Evolutionary conservation across 2,329 filamentous ascomycete species (phyloP).

Genomic region (Neofusicoccum sp.): DNA sequence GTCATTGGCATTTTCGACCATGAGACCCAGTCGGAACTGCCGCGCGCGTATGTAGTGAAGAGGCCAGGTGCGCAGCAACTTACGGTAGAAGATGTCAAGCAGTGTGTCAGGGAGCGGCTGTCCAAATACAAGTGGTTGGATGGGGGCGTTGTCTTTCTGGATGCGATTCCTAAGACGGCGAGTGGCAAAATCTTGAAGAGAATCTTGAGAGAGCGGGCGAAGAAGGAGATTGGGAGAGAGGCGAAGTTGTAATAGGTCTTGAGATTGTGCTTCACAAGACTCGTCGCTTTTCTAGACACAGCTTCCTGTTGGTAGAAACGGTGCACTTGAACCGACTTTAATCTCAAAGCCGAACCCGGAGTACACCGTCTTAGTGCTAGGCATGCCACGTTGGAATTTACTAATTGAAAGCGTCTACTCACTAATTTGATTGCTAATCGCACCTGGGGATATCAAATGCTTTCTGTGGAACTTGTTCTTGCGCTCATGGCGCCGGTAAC

Average conservation of each 20-base stretch:
- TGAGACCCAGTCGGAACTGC: slow-evolving; percentile 38
- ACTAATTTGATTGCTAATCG: neutral
- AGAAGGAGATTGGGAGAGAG: slow-evolving; percentile 36
- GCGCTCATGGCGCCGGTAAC: too few relatives aligned
- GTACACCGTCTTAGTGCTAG: too few relatives aligned
- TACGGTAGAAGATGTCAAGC: slow-evolving; percentile 40
- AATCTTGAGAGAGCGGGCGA: slow-evolving; percentile 46
- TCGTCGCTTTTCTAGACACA: too few relatives aligned
- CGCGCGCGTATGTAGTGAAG: slow-evolving; percentile 48
- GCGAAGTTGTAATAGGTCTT: slow-evolving; percentile 32
- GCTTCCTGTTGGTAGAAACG: too few relatives aligned
- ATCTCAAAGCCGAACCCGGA: too few relatives aligned
- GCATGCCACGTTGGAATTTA: too few relatives aligned
- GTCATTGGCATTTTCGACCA: slow-evolving; percentile 34
- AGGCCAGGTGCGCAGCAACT: slow-evolving; percentile 29
- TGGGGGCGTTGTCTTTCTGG: slow-evolving; percentile 47
- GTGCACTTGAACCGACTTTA: too few relatives aligned
- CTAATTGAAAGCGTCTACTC: too few relatives aligned
- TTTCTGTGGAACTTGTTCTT: neutral
- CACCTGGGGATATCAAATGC: neutral
- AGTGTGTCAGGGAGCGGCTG: slow-evolving; percentile 40
- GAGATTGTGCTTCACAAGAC: too few relatives aligned
- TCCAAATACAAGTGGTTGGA: slow-evolving; percentile 48
- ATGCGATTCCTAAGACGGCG: slow-evolving; percentile 32
- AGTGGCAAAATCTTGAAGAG: slow-evolving; percentile 37